Evolutionary conservation across 1,284 basidiomycete species (phyloP), one percentile per base, ranked within the genome.

Genomic region (Sporisorium graminicola): DNA sequence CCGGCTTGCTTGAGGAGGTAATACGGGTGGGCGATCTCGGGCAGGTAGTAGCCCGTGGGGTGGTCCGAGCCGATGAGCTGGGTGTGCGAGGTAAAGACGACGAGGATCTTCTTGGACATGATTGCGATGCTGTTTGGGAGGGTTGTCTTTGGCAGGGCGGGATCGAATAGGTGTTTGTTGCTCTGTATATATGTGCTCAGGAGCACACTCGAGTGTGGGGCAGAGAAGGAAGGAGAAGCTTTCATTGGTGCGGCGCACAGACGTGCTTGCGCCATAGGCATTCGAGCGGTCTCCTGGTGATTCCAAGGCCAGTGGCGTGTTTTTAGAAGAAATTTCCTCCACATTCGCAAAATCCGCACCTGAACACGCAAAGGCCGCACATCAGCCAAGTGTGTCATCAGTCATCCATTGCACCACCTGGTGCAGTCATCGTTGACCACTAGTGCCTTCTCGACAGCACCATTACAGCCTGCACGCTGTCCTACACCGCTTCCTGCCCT

Each of bases 1-100:
- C 91, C 88, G 2, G 90, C 80, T 14, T 65, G 87, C 13, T 88
- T 86, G 55, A 94, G 88, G 62, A 89, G 86, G 81, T 92, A 92
- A 87, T 92, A 94, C 0, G 93, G 92, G 85, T 94, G 92, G 1
- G 92, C 92, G 13, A 91, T 91, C 85, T 93, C 74, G 47, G 74
- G 65, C 5, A 74, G 66, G 63, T 85, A 86, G 88, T 74, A 86
- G 88, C 86, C 91, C 2, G 91, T 92, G n/a, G 86, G 87, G 7
- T 79, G 83, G 52, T 90, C 91, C 14, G 86, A 89, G 56, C 87
- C 89, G 55, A 92, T 87, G 40, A 89, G 89, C 86, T 90, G 90
- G 86, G 90, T 86, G 76, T 88, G 89, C 58, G 92, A 93, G 27
- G 92, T 93, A 85, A 91, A 89, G 16, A 94, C 90, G 85, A 94